Conservation (phyloP, 495 filamentous ascomycete genomes). For the Lophium mytilinum region DNA sequence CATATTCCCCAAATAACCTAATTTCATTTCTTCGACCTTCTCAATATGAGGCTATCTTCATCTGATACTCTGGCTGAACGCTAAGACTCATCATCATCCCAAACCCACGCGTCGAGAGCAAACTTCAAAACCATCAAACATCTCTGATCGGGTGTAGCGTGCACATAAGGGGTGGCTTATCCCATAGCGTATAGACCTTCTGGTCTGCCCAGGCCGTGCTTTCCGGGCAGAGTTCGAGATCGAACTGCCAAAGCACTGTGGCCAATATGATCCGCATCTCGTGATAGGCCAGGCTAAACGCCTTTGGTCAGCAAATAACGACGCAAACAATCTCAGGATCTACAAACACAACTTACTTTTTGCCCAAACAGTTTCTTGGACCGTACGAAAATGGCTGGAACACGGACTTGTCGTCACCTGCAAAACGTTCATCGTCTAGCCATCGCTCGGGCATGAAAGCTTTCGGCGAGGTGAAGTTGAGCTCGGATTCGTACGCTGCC, state of each 20-base stretch:
- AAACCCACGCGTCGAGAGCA: too few relatives aligned
- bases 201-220: slow-evolving; percentile 28
- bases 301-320: neutral
- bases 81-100: too few relatives aligned
- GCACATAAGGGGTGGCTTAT: slow-evolving; percentile 34
- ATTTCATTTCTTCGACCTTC: too few relatives aligned
- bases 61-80: too few relatives aligned
- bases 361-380: slow-evolving; percentile 28
- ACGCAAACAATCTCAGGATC: neutral
- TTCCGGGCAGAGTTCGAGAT: slow-evolving; percentile 28
- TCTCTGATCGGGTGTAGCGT: slow-evolving; percentile 4
- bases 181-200: slow-evolving; percentile 34
- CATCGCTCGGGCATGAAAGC: slow-evolving; percentile 31
- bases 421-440: slow-evolving; percentile 18
- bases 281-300: slow-evolving; percentile 32
- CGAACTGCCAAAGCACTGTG: slow-evolving; percentile 29
- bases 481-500: slow-evolving; percentile 30
- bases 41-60: too few relatives aligned
- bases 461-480: slow-evolving; percentile 31
- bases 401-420: slow-evolving; percentile 17
- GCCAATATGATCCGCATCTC: slow-evolving; percentile 33
- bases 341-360: slow-evolving; percentile 15
- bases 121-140: neutral
- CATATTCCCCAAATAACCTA: too few relatives aligned
- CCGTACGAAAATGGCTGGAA: slow-evolving; percentile 29